These are phyloP conservation scores for Candida oleophila DNA, from an alignment of 805 yeast genomes.

Conservation along the genomic window DNA sequence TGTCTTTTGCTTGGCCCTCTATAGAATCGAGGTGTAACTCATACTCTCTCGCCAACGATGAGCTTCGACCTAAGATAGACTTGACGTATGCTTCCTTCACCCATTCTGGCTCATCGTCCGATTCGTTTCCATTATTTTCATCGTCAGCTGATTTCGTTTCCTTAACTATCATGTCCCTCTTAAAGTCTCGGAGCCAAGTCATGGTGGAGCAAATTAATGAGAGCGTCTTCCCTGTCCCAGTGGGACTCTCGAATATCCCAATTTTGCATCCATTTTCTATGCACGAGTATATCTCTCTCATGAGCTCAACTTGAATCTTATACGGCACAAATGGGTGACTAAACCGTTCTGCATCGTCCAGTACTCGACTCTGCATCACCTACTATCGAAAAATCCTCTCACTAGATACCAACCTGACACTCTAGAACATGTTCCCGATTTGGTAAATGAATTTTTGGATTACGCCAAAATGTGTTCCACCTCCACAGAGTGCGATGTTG, in stretches of 20 bases:
- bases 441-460: no score
- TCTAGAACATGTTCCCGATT: no score
- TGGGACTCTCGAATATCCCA: slow-evolving; percentile 88
- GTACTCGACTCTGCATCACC: neutral
- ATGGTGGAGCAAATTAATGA: slow-evolving; percentile 82
- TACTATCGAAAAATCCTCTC: no score
- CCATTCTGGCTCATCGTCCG: slow-evolving; percentile 72
- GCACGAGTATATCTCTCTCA: slow-evolving; percentile 70
- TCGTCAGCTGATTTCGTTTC: slow-evolving; percentile 8
- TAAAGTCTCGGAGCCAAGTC: slow-evolving; percentile 72
- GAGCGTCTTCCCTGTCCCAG: slow-evolving; percentile 92
- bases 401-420: neutral
- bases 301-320: slow-evolving; percentile 70
- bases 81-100: slow-evolving; percentile 41
- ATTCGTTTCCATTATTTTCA: slow-evolving; percentile 19
- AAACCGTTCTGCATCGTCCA: neutral
- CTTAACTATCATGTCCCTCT: slow-evolving; percentile 17
- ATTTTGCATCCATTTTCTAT: slow-evolving; percentile 56
- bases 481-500: no score
- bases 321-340: slow-evolving; percentile 84
- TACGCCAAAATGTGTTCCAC: no score
- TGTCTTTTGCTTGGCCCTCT: slow-evolving; percentile 20
- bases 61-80: slow-evolving; percentile 27
- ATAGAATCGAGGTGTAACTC: slow-evolving; percentile 40
- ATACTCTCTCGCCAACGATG: slow-evolving; percentile 29